These are phyloP conservation scores for Hypoxylon perforatum DNA, from an alignment of 495 filamentous ascomycete species.

Conservation along the genomic window DNA sequence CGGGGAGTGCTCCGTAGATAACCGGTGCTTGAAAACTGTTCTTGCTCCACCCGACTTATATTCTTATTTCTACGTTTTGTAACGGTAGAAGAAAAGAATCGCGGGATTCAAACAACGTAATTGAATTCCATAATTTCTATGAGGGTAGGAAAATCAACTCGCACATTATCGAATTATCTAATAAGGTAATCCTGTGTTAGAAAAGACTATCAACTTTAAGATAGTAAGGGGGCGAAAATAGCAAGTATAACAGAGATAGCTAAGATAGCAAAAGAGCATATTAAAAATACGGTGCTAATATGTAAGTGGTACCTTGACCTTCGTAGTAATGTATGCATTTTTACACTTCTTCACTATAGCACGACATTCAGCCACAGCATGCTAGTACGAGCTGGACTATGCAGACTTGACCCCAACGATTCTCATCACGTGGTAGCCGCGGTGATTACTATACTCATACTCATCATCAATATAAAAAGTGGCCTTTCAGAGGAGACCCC, in stretches of 20 bases:
- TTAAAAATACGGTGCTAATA: no score
- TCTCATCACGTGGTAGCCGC: constrained; percentile 20
- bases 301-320: no score
- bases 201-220: no score
- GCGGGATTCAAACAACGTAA: neutral
- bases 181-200: no score
- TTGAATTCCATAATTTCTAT: neutral
- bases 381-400: no score
- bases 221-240: no score
- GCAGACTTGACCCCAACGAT: neutral
- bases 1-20: constrained; percentile 7
- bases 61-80: neutral
- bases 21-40: constrained; percentile 15
- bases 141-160: no score
- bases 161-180: no score
- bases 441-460: constrained; percentile 8
- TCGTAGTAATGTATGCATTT: no score
- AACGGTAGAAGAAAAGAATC: neutral
- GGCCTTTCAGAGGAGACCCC: neutral
- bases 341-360: no score
- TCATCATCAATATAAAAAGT: constrained; percentile 4
- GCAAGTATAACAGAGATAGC: neutral
- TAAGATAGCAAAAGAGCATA: no score
- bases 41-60: neutral
- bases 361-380: no score